These are phyloP conservation scores for Ceratocystis cubensis DNA, from an alignment of 2,329 filamentous ascomycete genomes.

Conservation along the genomic window DNA sequence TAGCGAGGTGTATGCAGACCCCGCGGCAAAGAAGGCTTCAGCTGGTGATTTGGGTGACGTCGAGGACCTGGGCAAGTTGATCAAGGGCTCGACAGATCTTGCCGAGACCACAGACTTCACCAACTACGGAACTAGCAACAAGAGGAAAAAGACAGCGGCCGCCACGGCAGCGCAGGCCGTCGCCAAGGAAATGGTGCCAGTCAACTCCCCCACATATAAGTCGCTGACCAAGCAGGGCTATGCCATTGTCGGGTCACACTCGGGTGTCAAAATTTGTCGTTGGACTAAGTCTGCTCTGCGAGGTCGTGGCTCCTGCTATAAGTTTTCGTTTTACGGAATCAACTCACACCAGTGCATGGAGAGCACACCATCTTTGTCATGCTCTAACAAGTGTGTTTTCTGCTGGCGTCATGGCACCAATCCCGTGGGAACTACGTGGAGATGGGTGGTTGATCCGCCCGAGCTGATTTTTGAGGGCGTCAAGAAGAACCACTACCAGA, in stretches of 20 bases:
- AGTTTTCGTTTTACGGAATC: conserved; percentile 95
- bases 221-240: conserved; percentile 94
- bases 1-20: conserved; percentile 37
- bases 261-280: conserved; percentile 91
- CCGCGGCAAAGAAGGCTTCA: conserved; percentile 30
- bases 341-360: conserved; percentile 97
- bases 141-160: conserved; percentile 28
- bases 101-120: conserved; percentile 61
- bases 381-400: conserved; percentile 97
- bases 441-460: conserved; percentile 87
- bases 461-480: conserved; percentile 83
- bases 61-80: conserved; percentile 65
- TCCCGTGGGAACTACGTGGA: conserved; percentile 90
- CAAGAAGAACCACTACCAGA: conserved; percentile 85
- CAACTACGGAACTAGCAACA: conserved; percentile 40
- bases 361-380: conserved; percentile 86
- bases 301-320: conserved; percentile 91
- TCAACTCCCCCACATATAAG: conserved; percentile 73
- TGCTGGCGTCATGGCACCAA: conserved; percentile 98
- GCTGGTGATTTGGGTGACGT: conserved; percentile 55
- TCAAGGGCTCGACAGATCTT: conserved; percentile 33
- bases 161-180: conserved; percentile 33
- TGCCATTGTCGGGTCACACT: conserved; percentile 87
- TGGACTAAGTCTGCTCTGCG: conserved; percentile 97
- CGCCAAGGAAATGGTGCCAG: conserved; percentile 85